phyloP scores from a whole-genome alignment of 352 stramenopile species.

The Peronospora destructor region DNA sequence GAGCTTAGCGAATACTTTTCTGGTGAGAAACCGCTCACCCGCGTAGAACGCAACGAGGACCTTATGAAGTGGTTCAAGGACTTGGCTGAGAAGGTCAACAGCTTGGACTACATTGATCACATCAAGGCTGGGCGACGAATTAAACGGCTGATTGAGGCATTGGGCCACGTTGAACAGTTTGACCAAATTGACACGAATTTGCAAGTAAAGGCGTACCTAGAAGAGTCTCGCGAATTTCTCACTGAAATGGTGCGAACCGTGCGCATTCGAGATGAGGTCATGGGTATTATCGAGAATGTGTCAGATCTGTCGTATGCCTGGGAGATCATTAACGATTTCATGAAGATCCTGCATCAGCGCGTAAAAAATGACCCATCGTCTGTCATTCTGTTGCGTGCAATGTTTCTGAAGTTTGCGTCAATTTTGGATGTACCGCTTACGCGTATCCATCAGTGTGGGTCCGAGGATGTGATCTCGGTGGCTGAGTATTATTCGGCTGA shows the following conservation, averaged over 20 bases:
- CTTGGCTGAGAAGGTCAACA: slow-evolving; percentile 86
- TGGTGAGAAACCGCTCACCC: slow-evolving; percentile 88
- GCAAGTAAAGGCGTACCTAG: slow-evolving; percentile 92
- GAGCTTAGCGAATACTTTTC: slow-evolving; percentile 93
- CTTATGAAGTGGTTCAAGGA: slow-evolving; percentile 91
- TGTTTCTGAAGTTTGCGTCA: slow-evolving; percentile 93
- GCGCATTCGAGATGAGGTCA: slow-evolving; percentile 88
- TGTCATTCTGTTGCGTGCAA: slow-evolving; percentile 88
- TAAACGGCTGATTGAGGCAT: slow-evolving; percentile 89
- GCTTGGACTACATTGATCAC: slow-evolving; percentile 87
- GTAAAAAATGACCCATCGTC: slow-evolving; percentile 90
- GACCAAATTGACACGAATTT: slow-evolving; percentile 93
- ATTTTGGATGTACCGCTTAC: slow-evolving; percentile 92
- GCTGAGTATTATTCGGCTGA: slow-evolving; percentile 92
- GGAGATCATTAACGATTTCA: slow-evolving; percentile 93
- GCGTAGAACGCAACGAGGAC: slow-evolving; percentile 91
- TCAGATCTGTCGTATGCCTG: slow-evolving; percentile 92
- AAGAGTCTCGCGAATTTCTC: slow-evolving; percentile 88
- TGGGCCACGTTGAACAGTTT: slow-evolving; percentile 94
- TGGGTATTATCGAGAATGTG: slow-evolving; percentile 90
- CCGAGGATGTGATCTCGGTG: slow-evolving; percentile 88
- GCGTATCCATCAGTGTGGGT: slow-evolving; percentile 89
- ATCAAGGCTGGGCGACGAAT: slow-evolving; percentile 92
- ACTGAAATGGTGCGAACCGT: slow-evolving; percentile 93
- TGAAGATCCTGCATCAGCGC: slow-evolving; percentile 89